Evolutionary conservation across 768 basidiomycete genomes (phyloP).

Genomic region (Mycena belliarum): DNA sequence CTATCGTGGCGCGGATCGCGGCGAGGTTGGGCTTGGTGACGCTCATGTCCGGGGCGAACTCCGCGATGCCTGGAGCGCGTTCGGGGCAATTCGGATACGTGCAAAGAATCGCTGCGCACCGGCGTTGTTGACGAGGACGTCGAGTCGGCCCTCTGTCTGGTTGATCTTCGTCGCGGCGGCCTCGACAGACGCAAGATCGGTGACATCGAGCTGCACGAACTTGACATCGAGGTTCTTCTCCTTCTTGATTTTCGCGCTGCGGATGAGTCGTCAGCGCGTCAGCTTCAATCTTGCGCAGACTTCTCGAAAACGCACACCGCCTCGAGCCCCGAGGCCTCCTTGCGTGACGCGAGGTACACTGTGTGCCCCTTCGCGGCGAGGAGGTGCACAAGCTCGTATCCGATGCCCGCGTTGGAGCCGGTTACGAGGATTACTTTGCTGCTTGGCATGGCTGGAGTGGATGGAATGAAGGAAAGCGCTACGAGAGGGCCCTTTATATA

Average conservation of each 20-base stretch:
- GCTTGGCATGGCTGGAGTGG: not conserved
- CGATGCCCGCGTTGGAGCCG: conserved; percentile 46
- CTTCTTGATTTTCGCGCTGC: conserved; percentile 31
- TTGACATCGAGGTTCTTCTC: conserved; percentile 25
- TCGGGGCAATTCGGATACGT: no score
- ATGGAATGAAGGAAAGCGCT: no score
- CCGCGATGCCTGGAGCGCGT: conserved; percentile 26
- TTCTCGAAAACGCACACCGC: conserved; percentile 33
- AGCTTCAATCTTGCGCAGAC: not conserved
- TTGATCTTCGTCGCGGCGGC: conserved; percentile 39
- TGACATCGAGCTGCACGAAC: conserved; percentile 42
- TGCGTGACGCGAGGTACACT: conserved; percentile 45
- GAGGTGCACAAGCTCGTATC: conserved; percentile 44
- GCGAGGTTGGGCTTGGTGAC: conserved; percentile 27
- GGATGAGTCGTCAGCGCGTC: not conserved
- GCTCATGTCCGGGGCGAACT: conserved; percentile 25
- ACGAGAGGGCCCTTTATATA: no score
- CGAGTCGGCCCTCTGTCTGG: conserved; percentile 40
- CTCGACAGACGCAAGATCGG: conserved; percentile 32
- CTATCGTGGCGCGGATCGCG: conserved; percentile 36
- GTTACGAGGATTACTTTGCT: conserved; percentile 40
- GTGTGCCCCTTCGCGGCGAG: conserved; percentile 43
- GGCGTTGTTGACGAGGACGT: conserved; percentile 49
- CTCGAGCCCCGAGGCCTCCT: conserved; percentile 39
- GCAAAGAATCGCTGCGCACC: no score